These are phyloP conservation scores for Metschnikowia drakensbergensis DNA, from an alignment of 805 yeast genomes.

Conservation along the genomic window DNA sequence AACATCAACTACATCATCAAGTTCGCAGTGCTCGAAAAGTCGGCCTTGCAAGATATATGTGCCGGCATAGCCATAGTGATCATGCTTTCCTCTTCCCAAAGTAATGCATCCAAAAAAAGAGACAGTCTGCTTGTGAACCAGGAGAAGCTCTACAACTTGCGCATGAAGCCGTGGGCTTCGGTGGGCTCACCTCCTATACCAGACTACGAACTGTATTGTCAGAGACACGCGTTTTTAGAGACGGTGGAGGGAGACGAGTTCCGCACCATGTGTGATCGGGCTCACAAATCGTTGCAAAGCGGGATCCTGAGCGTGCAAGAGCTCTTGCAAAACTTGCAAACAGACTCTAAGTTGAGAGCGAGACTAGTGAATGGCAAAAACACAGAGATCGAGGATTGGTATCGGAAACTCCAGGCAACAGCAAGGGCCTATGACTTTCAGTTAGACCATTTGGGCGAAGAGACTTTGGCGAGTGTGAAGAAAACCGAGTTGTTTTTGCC, in stretches of 20 bases:
- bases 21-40: conserved; percentile 20
- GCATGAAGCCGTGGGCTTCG: conserved; percentile 76
- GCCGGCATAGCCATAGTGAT: conserved; percentile 10
- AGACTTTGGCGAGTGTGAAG: background rate
- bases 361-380: conserved; percentile 4
- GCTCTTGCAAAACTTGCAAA: conserved; percentile 8
- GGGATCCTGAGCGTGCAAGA: conserved; percentile 6
- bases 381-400: conserved; percentile 8
- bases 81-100: background rate
- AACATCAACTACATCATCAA: conserved; percentile 23
- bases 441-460: background rate
- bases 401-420: conserved; percentile 10
- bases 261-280: background rate
- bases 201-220: conserved; percentile 35
- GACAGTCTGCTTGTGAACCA: background rate
- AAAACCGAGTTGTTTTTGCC: conserved; percentile 8
- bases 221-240: background rate
- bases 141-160: conserved; percentile 36
- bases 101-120: background rate
- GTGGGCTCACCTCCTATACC: conserved; percentile 77
- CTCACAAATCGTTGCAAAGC: background rate
- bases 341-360: conserved; percentile 4
- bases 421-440: conserved; percentile 12
- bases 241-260: background rate
- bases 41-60: conserved; percentile 22